Evolutionary conservation across 495 filamentous ascomycete genomes (phyloP).

Genomic region (Haplographium delicatum): DNA sequence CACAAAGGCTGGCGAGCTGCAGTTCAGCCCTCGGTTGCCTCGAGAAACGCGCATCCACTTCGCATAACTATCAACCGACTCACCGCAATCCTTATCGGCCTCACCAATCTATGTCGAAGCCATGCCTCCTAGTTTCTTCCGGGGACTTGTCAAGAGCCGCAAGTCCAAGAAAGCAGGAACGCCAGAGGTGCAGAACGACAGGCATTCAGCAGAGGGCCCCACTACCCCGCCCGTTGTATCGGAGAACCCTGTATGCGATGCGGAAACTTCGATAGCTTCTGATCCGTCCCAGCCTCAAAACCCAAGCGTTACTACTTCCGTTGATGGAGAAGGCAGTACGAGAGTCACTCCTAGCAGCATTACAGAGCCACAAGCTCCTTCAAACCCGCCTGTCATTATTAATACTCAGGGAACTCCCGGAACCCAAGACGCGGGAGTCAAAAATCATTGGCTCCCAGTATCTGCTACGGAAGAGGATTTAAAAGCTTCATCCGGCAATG

Average conservation of each 20-base stretch:
- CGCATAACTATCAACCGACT: neutral
- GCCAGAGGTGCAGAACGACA: neutral
- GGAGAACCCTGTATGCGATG: too few relatives aligned
- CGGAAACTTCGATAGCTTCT: too few relatives aligned
- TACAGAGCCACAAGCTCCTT: neutral
- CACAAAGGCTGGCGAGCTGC: neutral
- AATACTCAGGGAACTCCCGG: neutral
- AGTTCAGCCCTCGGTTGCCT: neutral
- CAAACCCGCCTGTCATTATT: neutral
- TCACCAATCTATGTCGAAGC: neutral
- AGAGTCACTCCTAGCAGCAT: neutral
- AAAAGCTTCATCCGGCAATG: neutral
- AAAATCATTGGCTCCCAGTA: neutral
- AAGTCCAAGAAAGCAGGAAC: neutral
- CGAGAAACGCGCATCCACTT: neutral
- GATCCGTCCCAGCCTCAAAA: too few relatives aligned
- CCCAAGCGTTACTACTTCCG: too few relatives aligned
- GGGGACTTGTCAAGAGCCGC: neutral
- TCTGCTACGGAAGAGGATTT: neutral
- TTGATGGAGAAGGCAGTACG: neutral
- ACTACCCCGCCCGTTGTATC: neutral
- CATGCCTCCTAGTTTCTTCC: neutral
- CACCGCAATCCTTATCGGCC: neutral
- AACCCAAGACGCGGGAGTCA: neutral
- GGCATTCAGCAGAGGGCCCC: neutral